Evolutionary conservation across 164 flowering plant genomes (phyloP).

Genomic region (Echeveria elegans): DNA sequence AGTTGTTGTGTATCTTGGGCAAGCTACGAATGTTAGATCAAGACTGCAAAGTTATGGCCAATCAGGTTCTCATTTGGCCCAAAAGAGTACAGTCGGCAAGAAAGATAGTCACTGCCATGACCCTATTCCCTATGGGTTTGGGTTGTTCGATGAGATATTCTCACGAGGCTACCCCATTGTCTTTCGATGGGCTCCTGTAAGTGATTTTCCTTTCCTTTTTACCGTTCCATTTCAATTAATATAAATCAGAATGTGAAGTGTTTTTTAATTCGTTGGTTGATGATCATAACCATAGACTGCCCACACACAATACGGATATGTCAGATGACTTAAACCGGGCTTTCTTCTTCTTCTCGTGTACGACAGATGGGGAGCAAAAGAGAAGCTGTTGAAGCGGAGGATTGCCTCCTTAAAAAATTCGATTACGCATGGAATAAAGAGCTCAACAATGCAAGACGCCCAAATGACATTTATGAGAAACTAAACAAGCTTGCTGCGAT

Average conservation of each 20-base stretch:
- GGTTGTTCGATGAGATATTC: conserved; percentile 59
- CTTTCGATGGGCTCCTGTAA: conserved; percentile 87
- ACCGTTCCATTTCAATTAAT: not conserved
- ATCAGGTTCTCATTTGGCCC: conserved; percentile 71
- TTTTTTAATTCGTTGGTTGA: not conserved
- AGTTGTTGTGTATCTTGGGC: conserved; percentile 64
- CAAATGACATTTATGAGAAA: conserved; percentile 41
- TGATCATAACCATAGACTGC: not conserved
- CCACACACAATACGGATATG: too few relatives aligned
- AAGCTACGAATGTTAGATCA: conserved; percentile 62
- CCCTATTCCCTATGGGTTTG: conserved; percentile 23
- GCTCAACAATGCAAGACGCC: conserved; percentile 58
- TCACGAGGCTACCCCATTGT: conserved; percentile 53
- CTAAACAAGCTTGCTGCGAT: conserved; percentile 30
- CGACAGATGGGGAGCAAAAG: conserved; percentile 48
- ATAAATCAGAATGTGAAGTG: not conserved
- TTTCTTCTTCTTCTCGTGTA: conserved; percentile 2
- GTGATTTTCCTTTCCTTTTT: conserved; percentile 15
- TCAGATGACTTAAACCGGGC: not conserved
- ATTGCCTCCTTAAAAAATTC: conserved; percentile 41
- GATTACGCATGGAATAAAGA: conserved; percentile 88
- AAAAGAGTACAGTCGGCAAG: conserved; percentile 20
- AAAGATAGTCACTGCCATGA: conserved; percentile 7
- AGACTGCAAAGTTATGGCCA: conserved; percentile 72
- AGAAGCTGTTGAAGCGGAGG: conserved; percentile 53